Evolutionary conservation across 2,329 filamentous ascomycete species (phyloP).

Genomic region (Trichoderma oligosporum): DNA sequence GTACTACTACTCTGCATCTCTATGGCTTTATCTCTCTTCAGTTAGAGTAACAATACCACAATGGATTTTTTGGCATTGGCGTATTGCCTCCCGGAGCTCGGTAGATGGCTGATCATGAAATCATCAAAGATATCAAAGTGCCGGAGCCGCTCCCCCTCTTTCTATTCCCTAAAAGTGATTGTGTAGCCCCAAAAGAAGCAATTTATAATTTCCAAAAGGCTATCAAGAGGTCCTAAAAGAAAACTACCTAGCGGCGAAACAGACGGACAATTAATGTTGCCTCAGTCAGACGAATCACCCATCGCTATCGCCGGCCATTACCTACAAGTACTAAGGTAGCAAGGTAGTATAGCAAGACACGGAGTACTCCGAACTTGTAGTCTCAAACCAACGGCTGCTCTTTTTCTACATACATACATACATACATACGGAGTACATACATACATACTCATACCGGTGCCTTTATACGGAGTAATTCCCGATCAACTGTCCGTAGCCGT

Average conservation of each 20-base stretch:
- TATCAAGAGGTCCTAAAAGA: too few species aligned
- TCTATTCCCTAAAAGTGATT: neutral
- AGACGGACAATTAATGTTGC: neutral
- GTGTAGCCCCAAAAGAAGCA: neutral
- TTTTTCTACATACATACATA: too few species aligned
- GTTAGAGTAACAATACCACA: slow-evolving; percentile 5
- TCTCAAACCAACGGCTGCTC: too few species aligned
- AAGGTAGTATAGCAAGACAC: too few species aligned
- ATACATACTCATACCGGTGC: too few species aligned
- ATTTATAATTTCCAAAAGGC: neutral
- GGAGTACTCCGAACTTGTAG: too few species aligned
- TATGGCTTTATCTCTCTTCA: slow-evolving; percentile 7
- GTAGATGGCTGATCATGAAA: slow-evolving; percentile 16
- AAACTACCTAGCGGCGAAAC: too few species aligned
- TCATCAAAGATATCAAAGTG: slow-evolving; percentile 1
- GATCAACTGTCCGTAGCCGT: too few species aligned
- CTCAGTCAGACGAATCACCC: neutral
- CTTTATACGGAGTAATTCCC: too few species aligned
- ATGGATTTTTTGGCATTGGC: neutral
- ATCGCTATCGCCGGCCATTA: slow-evolving; percentile 3
- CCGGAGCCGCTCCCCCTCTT: slow-evolving; percentile 1
- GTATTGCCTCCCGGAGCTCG: neutral
- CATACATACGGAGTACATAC: too few species aligned
- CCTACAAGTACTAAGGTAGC: too few species aligned
- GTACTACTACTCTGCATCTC: slow-evolving; percentile 7